phyloP scores from a whole-genome alignment of 2,329 filamentous ascomycete species.

The Scedosporium dehoogii region DNA sequence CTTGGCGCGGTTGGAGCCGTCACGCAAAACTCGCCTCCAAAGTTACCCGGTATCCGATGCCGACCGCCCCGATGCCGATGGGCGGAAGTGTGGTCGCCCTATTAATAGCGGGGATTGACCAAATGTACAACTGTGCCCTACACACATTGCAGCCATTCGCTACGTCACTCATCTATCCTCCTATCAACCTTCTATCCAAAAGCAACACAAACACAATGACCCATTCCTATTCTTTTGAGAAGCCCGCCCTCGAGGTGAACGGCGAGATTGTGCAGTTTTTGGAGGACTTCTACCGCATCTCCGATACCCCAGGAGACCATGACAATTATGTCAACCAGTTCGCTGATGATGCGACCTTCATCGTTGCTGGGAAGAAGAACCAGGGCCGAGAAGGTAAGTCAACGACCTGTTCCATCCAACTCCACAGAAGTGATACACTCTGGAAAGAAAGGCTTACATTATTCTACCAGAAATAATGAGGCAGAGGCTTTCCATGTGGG shows the following conservation, averaged over 20 bases:
- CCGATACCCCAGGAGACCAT: conserved; percentile 19
- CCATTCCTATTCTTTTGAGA: background rate
- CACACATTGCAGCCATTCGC: no score
- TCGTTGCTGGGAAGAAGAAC: conserved; percentile 17
- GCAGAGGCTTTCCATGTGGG: conserved; percentile 21
- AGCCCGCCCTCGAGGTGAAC: conserved; percentile 9
- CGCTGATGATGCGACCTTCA: conserved; percentile 18
- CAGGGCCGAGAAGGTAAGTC: conserved; percentile 16
- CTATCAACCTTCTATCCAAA: no score
- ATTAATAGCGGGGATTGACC: no score
- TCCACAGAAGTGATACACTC: background rate
- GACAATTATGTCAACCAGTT: conserved; percentile 20
- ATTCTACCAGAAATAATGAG: conserved; percentile 18
- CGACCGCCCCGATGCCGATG: no score
- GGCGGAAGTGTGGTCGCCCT: no score
- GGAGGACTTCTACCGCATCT: conserved; percentile 18
- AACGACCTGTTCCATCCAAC: background rate
- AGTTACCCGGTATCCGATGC: no score
- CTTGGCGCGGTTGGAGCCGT: no score
- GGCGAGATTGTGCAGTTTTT: conserved; percentile 17
- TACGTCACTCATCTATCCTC: no score
- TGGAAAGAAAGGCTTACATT: background rate
- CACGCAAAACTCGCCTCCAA: no score
- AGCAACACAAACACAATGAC: background rate
- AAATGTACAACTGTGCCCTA: no score